Base-by-base conservation (phyloP, 768 basidiomycete genomes). In the Boletellus ananas region DNA sequence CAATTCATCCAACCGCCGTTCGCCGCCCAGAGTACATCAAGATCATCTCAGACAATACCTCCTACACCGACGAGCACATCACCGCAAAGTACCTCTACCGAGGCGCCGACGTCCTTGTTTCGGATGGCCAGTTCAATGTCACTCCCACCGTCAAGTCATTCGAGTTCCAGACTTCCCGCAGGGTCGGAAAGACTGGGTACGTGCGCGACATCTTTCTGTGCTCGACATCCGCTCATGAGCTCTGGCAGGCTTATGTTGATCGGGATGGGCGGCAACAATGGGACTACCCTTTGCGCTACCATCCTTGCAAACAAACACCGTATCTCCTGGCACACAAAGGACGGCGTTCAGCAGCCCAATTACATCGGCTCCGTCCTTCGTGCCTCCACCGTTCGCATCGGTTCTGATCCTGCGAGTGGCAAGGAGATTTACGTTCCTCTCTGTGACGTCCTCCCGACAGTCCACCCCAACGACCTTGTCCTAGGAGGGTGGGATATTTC, bases 401-500 rank as follows among this genome's bases (percentile, higher is more conserved):
- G 96, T 38, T 78, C 79, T 47, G 92, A 98, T 57, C 79, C 82
- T 34, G 63, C 68, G 27, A 84, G 84, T 3, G 88, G 87, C 59
- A 90, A 92, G 72, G 96, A 98, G 63, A 81, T 98, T 57, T 79
- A 94, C 62, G 85, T 95, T 54, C 96, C 96, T 16, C 74, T 98
- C 62, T 89, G 85, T 10, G 94, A 95, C 62, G 82, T 97, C 54
- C 79, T 96, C 37, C 94, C 94, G 42, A 96, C 95, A 91, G 93
- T 94, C 42, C 94, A 98, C 73, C 95, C 95, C 43, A 94, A 96
- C 64, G 96, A 97, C 71, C 85, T 97, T 63, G 90, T 96, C 58
- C 81, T 98, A 55, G 92, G 96, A 43, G 95, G 96, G 17, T 99
- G 95, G 96, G 96, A 99, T 63, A 98, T 99, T 63, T 96, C 94